Base-by-base conservation (phyloP, 805 yeast species). In the Zygoascus tannicola region DNA sequence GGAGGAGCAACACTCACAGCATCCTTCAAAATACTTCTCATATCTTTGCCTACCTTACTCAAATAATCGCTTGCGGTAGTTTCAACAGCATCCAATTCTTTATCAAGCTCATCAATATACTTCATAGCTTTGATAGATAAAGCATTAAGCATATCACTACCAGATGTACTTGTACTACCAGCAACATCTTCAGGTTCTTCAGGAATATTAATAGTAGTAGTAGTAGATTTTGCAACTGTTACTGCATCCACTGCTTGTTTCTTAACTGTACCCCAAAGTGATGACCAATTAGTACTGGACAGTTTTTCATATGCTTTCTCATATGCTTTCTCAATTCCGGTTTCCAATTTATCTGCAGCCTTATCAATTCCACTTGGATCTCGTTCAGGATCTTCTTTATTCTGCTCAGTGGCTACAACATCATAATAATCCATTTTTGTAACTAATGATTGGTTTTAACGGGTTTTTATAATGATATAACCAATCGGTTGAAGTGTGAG, bases 81-180 rank as follows among this genome's bases (percentile, higher is more conserved):
- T 58, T 88, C 96, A 5, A 85, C 78, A 3, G 69, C 68, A 52
- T 84, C 95, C 38, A 88, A 67, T 52, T 78, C 80, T 50, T 74
- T 65, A 59, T 87, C 97, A 48, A 88, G 69, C 5, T 75, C 73
- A 49, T 85, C 88, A 40, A 87, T 66, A 41, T 74, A 76, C 38
- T 70, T 71, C 52, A 82, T 85, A 5, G 87, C 79, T 49, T 68
- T 62, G 38, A 47, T 56, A 50, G 58, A 62, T 48, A 56, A 51
- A 32, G 56, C 56, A n/a, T 50, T 46, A 35, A 67, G 53, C 60
- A 56, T 55, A 16, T 32, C 32, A 18, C 34, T 26, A n/a, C 16
- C 35, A 18, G 43, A 32, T n/a, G n/a, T n/a, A 20, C 18, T 40
- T 12, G 40, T 46, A 12, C 49, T 48, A 15, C 38, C 32, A 22